A percentile compares a stretch with the other conserved stretches of the same genome.
Evolutionary conservation across 1,284 basidiomycete species (phyloP).

Genomic region (Coniophora puteana): DNA sequence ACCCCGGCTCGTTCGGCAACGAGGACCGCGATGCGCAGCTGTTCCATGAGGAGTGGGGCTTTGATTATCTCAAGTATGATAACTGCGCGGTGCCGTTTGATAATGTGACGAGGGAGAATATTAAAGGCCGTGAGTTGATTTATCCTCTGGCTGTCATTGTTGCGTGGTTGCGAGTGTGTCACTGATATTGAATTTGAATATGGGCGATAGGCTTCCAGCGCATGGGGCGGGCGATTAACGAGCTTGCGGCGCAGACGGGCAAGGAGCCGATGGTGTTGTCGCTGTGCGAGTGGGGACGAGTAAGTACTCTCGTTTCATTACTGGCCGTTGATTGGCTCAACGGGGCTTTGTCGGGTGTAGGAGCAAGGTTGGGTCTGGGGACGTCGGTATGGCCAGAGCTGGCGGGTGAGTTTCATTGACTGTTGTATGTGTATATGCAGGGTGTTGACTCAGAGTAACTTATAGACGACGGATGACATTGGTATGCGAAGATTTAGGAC

Average conservation of each 20-base stretch:
- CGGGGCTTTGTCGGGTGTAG: conserved; percentile 25
- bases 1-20: conserved; percentile 28
- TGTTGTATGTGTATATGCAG: background rate
- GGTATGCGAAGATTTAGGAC: conserved; percentile 18
- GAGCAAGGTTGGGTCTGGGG: conserved; percentile 61
- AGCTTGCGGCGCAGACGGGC: conserved; percentile 37
- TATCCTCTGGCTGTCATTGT: background rate
- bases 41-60: conserved; percentile 57
- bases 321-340: conserved; percentile 8
- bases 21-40: conserved; percentile 40
- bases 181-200: background rate
- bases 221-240: conserved; percentile 50
- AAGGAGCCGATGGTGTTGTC: conserved; percentile 47
- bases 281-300: conserved; percentile 57
- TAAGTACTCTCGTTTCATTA: conserved; percentile 21
- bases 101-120: conserved; percentile 46
- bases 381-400: conserved; percentile 48
- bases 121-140: conserved; percentile 47
- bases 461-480: conserved; percentile 54
- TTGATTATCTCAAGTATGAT: conserved; percentile 60
- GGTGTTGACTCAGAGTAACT: conserved; percentile 1
- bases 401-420: conserved; percentile 42
- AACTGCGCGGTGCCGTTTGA: conserved; percentile 59
- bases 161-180: background rate
- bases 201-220: conserved; percentile 39